Conservation (phyloP, 139 green algal genomes). For the Chlamydomonas eustigma region DNA sequence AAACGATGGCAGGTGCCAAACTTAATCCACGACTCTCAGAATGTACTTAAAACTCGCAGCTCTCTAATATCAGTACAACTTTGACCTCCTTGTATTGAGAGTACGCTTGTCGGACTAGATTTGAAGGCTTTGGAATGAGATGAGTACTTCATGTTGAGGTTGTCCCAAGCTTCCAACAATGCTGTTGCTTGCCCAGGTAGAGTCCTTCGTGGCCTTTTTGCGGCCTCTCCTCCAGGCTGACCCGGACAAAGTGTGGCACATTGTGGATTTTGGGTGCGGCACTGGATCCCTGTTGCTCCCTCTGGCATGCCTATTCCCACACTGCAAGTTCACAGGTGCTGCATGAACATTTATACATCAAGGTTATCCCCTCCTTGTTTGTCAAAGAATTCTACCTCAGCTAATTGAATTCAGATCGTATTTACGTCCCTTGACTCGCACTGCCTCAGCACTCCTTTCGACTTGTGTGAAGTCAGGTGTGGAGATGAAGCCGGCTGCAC, state of each 20-base stretch:
- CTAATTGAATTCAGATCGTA: too few relatives aligned
- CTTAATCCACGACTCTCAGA: too few relatives aligned
- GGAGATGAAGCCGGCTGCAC: slow-evolving; percentile 65
- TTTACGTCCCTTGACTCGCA: too few relatives aligned
- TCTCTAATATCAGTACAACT: too few relatives aligned
- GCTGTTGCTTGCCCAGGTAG: slow-evolving; percentile 39
- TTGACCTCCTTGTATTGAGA: too few relatives aligned
- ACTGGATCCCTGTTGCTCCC: slow-evolving; percentile 63
- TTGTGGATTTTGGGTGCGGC: slow-evolving; percentile 76
- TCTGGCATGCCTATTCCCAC: slow-evolving; percentile 52
- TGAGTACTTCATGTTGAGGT: too few relatives aligned
- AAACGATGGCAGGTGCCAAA: slow-evolving; percentile 33
- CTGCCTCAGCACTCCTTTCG: neutral
- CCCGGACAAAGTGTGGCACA: slow-evolving; percentile 7
- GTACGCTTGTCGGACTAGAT: too few relatives aligned
- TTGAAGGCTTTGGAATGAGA: too few relatives aligned
- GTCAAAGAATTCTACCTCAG: too few relatives aligned
- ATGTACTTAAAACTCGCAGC: neutral
- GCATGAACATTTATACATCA: too few relatives aligned
- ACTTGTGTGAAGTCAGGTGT: slow-evolving; percentile 29
- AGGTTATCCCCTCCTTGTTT: too few relatives aligned
- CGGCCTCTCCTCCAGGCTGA: slow-evolving; percentile 27
- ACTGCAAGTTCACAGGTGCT: slow-evolving; percentile 47
- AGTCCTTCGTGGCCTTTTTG: slow-evolving; percentile 54
- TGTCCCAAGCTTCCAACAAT: too few relatives aligned